phyloP scores from a whole-genome alignment of 805 yeast genomes.

The Pichia nakasei region DNA sequence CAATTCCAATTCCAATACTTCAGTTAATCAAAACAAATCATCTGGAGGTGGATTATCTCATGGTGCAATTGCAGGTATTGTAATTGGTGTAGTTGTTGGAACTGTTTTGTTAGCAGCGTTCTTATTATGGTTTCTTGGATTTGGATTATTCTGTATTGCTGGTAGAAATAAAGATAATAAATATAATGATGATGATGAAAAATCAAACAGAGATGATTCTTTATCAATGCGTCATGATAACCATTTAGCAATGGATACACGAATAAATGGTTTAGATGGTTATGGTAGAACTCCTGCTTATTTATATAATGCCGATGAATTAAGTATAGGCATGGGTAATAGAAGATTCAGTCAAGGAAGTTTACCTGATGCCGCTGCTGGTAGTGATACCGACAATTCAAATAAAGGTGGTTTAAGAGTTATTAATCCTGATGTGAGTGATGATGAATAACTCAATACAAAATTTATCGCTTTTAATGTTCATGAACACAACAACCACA shows the following conservation, averaged over 20 bases:
- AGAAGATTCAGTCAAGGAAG: conserved; percentile 29
- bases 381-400: conserved; percentile 10
- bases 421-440: conserved; percentile 26
- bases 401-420: conserved; percentile 22
- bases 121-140: conserved; percentile 15
- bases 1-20: not conserved
- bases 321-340: conserved; percentile 12
- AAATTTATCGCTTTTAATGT: not conserved
- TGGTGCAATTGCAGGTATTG: conserved; percentile 31
- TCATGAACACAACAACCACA: not conserved
- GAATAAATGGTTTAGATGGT: conserved; percentile 4
- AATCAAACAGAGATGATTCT: conserved; percentile 8
- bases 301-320: conserved; percentile 11
- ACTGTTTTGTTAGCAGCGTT: conserved; percentile 10
- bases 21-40: not conserved
- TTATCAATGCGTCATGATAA: conserved; percentile 2
- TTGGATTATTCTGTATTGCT: conserved; percentile 11
- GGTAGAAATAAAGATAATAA: conserved; percentile 14
- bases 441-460: conserved; percentile 1
- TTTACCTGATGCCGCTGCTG: conserved; percentile 28
- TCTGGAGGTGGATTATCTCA: conserved; percentile 14
- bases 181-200: conserved; percentile 18
- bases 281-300: conserved; percentile 9
- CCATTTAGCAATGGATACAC: not conserved
- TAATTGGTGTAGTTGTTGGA: conserved; percentile 25